Percentiles rank a stretch among this genome's conserved stretches.
Evolutionary conservation across 768 basidiomycete genomes (phyloP).

Genomic region (Lepiota brunneoincarnata): DNA sequence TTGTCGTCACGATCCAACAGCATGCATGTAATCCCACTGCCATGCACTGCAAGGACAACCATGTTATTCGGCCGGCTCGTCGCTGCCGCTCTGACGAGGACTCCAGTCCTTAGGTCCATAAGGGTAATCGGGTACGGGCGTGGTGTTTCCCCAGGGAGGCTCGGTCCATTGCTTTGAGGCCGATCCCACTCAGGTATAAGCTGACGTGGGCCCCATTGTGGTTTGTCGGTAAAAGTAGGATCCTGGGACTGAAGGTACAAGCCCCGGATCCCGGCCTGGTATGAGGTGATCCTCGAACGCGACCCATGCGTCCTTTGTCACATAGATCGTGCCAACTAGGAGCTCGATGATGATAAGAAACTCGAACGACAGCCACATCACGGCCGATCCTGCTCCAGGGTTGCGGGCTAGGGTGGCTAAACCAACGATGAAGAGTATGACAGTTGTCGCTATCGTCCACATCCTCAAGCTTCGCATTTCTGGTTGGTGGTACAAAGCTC

Average conservation of each 20-base stretch:
- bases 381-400: neutral
- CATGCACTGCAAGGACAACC: slow-evolving; percentile 11
- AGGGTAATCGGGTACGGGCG: neutral
- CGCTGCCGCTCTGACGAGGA: slow-evolving; percentile 7
- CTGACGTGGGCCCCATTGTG: slow-evolving; percentile 11
- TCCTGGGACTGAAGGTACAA: slow-evolving; percentile 11
- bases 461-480: neutral
- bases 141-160: neutral
- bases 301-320: slow-evolving; percentile 9
- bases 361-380: neutral
- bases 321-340: neutral
- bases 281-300: slow-evolving; percentile 9
- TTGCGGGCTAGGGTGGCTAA: neutral
- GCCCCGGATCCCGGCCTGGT: slow-evolving; percentile 2
- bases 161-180: neutral
- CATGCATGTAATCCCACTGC: slow-evolving; percentile 19
- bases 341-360: neutral
- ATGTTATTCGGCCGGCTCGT: slow-evolving; percentile 7
- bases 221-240: neutral
- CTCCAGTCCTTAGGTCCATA: slow-evolving; percentile 3
- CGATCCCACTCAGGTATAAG: slow-evolving; percentile 3
- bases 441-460: neutral
- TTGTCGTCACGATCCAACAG: slow-evolving; percentile 13
- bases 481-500: neutral
- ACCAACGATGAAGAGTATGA: neutral